These are phyloP conservation scores for Erythrophleum ivorense DNA, from an alignment of 331 rosid genomes.

Conservation along the genomic window DNA sequence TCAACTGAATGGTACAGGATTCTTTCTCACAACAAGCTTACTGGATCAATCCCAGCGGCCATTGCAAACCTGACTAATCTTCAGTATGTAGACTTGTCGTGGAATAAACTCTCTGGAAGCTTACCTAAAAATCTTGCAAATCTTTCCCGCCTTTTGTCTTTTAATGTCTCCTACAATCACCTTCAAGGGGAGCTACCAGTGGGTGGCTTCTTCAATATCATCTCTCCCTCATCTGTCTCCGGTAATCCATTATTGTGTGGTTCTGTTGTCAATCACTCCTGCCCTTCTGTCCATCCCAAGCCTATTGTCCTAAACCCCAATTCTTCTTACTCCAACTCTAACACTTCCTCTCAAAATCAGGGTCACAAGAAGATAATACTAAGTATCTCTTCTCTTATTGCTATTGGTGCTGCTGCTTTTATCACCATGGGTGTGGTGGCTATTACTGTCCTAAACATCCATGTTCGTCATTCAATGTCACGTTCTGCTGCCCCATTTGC, in stretches of 20 bases:
- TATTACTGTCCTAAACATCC: conserved; percentile 77
- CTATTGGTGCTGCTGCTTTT: conserved; percentile 85
- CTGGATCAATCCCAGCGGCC: conserved; percentile 74
- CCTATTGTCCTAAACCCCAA: conserved; percentile 95
- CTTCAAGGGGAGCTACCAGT: conserved; percentile 87
- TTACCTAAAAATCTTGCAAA: conserved; percentile 84
- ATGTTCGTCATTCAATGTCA: conserved; percentile 59
- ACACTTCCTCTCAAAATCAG: conserved; percentile 49
- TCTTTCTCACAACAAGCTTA: conserved; percentile 80
- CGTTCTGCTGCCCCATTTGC: conserved; percentile 61
- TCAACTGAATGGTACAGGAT: conserved; percentile 61
- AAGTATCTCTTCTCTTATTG: conserved; percentile 85
- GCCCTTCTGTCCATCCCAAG: conserved; percentile 86
- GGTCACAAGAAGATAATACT: conserved; percentile 71
- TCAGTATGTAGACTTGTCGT: conserved; percentile 75
- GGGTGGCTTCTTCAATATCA: conserved; percentile 87
- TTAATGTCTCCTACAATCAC: conserved; percentile 80
- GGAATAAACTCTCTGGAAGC: conserved; percentile 78
- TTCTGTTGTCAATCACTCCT: conserved; percentile 73
- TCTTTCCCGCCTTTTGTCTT: conserved; percentile 72
- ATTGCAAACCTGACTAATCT: conserved; percentile 80
- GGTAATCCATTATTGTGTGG: conserved; percentile 87
- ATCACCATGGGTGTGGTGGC: conserved; percentile 76
- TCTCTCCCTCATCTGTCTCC: conserved; percentile 67
- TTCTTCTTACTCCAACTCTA: conserved; percentile 61